Percentiles rank a stretch among this genome's conserved stretches.
These are phyloP conservation scores for Aristolochia fimbriata DNA, from an alignment of 164 flowering plant genomes.

Conservation along the genomic window DNA sequence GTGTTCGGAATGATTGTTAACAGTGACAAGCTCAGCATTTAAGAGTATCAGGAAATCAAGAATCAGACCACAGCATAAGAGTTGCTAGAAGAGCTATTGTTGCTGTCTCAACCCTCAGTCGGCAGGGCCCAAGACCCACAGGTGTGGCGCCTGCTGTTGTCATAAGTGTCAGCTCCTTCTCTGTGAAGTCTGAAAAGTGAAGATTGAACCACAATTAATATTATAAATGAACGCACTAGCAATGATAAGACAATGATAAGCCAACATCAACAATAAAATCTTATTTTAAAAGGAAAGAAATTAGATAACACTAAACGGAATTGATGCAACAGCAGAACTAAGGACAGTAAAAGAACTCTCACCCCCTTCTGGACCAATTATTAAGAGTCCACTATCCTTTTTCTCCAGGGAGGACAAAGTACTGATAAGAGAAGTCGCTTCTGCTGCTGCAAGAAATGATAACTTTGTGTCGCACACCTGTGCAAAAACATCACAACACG, in stretches of 20 bases:
- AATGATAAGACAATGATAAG: no score
- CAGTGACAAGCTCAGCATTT: no score
- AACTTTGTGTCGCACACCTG: slow-evolving; percentile 63
- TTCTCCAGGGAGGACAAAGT: slow-evolving; percentile 29
- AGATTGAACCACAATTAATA: not conserved
- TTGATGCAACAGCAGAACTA: not conserved
- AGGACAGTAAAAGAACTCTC: slow-evolving; percentile 18
- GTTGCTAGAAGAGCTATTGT: slow-evolving; percentile 68
- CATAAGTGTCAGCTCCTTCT: slow-evolving; percentile 52
- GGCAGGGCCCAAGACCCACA: slow-evolving; percentile 85
- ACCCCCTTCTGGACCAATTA: slow-evolving; percentile 98
- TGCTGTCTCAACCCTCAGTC: slow-evolving; percentile 91
- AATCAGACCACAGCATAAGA: slow-evolving; percentile 86
- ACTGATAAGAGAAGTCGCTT: slow-evolving; percentile 54
- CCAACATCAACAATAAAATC: no score
- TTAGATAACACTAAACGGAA: not conserved
- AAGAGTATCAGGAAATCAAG: slow-evolving; percentile 15
- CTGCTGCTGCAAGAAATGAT: slow-evolving; percentile 73
- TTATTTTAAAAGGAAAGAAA: not conserved
- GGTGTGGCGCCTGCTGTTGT: slow-evolving; percentile 67
- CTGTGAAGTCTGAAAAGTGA: slow-evolving; percentile 57
- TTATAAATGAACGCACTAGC: not conserved
- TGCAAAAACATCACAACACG: slow-evolving; percentile 1
- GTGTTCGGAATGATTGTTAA: no score
- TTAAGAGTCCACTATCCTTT: slow-evolving; percentile 44